Evolutionary conservation across 2,329 filamentous ascomycete genomes (phyloP), one percentile per base, ranked within the genome.

Genomic region (Alternaria consortialis): DNA sequence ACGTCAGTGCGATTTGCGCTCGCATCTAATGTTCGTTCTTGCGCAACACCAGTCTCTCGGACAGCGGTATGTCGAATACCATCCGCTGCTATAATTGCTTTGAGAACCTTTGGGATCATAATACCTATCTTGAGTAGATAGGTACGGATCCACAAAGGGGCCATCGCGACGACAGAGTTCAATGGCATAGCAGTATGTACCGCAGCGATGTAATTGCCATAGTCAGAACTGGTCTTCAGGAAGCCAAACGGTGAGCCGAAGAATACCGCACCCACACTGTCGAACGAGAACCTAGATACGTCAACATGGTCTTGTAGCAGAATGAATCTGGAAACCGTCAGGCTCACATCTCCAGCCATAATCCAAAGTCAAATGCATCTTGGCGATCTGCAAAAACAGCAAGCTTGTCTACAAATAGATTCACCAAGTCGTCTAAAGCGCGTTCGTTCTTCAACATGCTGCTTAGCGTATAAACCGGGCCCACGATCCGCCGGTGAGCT

Each of bases 181-280:
- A 43, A 15, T 8, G 40, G 40, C 40, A 43, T 15, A 11, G 40
- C 40, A 17, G 40, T 75, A 47, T 80, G 74, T 0, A 80, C 69
- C 1, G 80, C 57, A 7, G 50, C 20, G 13, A 70, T 70, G 39
- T 68, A 69, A 5, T 36, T 50, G 0, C 58, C 56, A 29, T 67
- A 64, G 34, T 67, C 67, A 12, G 60, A 40, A 20, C 67, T 61
- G 15, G 68, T 53, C 36, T 56, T 53, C 17, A 70, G 32, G 43
- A 70, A 70, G 4, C 65, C 64, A 53, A 70, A 70, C 4, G 43
- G 52, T n/a, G 58, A 55, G 2, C 64, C 63, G 23, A 61, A 64
- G 31, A 66, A 61, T 9, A 61, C 37, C 20, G 20, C 20, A 20
- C 20, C 20, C 20, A 20, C 20, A 20, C 20, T 20, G 20, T 20